These are phyloP conservation scores for Mycosarcoma mackinlayi DNA, from an alignment of 1,284 basidiomycete genomes.

Conservation along the genomic window DNA sequence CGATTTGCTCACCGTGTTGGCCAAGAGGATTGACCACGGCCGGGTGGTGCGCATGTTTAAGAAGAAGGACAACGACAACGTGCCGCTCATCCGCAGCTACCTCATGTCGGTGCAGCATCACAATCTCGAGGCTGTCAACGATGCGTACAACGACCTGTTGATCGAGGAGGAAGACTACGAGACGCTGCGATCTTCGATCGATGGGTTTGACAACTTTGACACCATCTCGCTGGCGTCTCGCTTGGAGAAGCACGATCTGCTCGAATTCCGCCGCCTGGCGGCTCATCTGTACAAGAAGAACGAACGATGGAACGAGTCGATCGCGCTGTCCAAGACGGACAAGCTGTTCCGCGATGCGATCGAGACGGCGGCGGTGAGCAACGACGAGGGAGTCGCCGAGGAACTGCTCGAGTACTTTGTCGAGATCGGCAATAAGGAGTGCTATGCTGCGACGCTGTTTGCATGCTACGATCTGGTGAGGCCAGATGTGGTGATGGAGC, in stretches of 20 bases:
- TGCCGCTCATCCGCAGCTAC: slow-evolving; percentile 94
- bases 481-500: slow-evolving; percentile 90
- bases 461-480: slow-evolving; percentile 92
- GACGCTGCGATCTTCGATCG: slow-evolving; percentile 92
- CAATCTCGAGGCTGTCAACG: slow-evolving; percentile 96
- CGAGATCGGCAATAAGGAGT: slow-evolving; percentile 97
- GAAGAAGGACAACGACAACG: slow-evolving; percentile 86
- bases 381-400: slow-evolving; percentile 85
- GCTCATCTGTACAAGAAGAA: slow-evolving; percentile 99
- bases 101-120: slow-evolving; percentile 95
- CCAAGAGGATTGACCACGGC: slow-evolving; percentile 90
- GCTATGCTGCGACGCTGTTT: slow-evolving; percentile 89
- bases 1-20: slow-evolving; percentile 90
- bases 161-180: slow-evolving; percentile 99
- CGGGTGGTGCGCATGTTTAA: slow-evolving; percentile 94
- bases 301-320: slow-evolving; percentile 91
- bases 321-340: slow-evolving; percentile 92
- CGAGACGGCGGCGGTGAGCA: slow-evolving; percentile 87
- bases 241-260: slow-evolving; percentile 87
- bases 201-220: slow-evolving; percentile 98
- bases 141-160: slow-evolving; percentile 93
- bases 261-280: slow-evolving; percentile 90
- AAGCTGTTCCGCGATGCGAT: slow-evolving; percentile 96
- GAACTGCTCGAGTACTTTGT: slow-evolving; percentile 86
- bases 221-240: slow-evolving; percentile 86